Evolutionary conservation across 768 basidiomycete species (phyloP).

Genomic region (Hydnomerulius pinastri): DNA sequence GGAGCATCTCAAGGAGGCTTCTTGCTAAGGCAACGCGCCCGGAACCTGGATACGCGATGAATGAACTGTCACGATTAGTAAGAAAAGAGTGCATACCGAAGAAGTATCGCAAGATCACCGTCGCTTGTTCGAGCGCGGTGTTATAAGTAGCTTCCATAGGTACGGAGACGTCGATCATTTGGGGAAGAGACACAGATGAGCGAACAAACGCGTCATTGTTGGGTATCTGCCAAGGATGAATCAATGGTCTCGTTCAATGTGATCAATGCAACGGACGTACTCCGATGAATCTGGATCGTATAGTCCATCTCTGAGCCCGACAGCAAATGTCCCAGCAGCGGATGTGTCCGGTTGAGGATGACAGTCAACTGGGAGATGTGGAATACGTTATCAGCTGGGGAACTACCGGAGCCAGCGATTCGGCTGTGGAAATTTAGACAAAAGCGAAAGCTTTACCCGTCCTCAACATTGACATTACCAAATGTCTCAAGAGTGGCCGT

Average conservation of each 20-base stretch:
- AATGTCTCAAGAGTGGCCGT: constrained; percentile 56
- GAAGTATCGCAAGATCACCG: constrained; percentile 87
- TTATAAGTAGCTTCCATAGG: constrained; percentile 72
- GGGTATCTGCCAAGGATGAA: constrained; percentile 52
- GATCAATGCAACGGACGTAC: constrained; percentile 41
- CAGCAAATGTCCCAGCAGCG: constrained; percentile 67
- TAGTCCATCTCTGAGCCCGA: constrained; percentile 52
- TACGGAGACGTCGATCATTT: constrained; percentile 74
- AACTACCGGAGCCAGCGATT: too few relatives aligned
- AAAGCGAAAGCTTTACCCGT: constrained; percentile 53
- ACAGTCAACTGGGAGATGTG: constrained; percentile 82
- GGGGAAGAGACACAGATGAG: constrained; percentile 90
- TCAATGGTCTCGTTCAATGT: not conserved
- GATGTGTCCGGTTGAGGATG: constrained; percentile 67
- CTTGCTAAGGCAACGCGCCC: constrained; percentile 77
- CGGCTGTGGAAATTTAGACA: too few relatives aligned
- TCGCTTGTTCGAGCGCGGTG: constrained; percentile 83
- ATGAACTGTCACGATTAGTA: not conserved
- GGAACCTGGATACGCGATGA: constrained; percentile 45
- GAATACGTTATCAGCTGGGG: constrained; percentile 72
- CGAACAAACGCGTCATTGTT: constrained; percentile 84
- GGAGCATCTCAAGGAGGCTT: constrained; percentile 57
- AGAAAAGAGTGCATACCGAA: constrained; percentile 57
- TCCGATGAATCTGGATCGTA: constrained; percentile 53
- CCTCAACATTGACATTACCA: constrained; percentile 56